Evolutionary conservation across 495 filamentous ascomycete species (phyloP), one percentile per base, ranked within the genome.

Genomic region (Tirmania nivea): DNA sequence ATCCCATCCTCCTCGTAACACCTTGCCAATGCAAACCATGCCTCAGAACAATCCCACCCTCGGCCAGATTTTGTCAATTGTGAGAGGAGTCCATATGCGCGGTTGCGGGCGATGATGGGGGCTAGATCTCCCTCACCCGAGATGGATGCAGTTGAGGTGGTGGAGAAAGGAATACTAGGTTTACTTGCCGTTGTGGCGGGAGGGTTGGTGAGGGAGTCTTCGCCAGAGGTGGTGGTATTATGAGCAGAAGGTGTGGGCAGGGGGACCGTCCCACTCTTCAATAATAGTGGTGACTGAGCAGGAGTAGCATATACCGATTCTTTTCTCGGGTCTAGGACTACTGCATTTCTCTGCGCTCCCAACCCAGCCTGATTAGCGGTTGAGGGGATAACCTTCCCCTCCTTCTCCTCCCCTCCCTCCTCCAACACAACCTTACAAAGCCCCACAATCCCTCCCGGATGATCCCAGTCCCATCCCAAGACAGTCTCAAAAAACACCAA

Each of bases 31-130:
- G 79, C 78, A 60, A 81, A 86, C 90, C 90, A 97, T 17, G 88
- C 90, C 63, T 94, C 90, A n/a, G 80, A 78, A 60, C 80, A 76
- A 65, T 94, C 85, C 92, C 92, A 96, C 6, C 86, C 88, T 31
- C 68, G 71, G n/a, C 87, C 86, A 3, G 84, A 74, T 68, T 83
- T 88, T 2, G 86, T 94, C 53, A 96, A 71, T 2, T 75, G 73
- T 8, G 79, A 80, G 0, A 97, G 75, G 47, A 96, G 72, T 11
- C 77, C 80, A 61, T 84, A 85, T 1, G 92, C 90, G 17, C 92
- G 75, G 62, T 96, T 88, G 34, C 86, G 76, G 31, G 85, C 83
- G 14, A 83, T 80, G n/a, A 90, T 73, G 45, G 65, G 68, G 48
- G 69, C 65, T 8, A 71, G 71, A 49, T 63, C 66, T 3, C 54